Conservation (phyloP, 192 early-diverging fungal species). For the Coemansia sp. region DNA sequence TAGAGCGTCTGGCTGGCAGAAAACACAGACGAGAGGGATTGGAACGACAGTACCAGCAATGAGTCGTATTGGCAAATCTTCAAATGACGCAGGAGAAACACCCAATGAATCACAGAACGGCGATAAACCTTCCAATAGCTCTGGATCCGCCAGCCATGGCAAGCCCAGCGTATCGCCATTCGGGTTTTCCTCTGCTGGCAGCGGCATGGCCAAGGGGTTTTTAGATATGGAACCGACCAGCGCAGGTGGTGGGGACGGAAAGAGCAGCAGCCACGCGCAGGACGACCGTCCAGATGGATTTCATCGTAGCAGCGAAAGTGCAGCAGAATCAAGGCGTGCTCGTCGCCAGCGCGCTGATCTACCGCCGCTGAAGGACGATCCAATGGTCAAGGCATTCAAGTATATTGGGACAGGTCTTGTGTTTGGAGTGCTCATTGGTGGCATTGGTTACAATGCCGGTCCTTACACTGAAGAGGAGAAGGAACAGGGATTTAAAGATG, state of each 20-base stretch:
- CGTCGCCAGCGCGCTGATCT: slow-evolving; percentile 55
- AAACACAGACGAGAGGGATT: slow-evolving; percentile 9
- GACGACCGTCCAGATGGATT: background rate
- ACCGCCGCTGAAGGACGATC: slow-evolving; percentile 54
- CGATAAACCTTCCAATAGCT: background rate
- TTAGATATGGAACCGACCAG: slow-evolving; percentile 25
- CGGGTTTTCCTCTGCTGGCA: slow-evolving; percentile 43
- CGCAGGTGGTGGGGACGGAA: slow-evolving; percentile 10
- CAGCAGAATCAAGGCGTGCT: slow-evolving; percentile 54
- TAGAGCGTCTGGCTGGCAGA: background rate
- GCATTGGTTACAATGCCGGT: slow-evolving; percentile 46
- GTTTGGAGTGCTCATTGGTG: slow-evolving; percentile 48
- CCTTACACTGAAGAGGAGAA: slow-evolving; percentile 37
- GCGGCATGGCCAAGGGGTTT: slow-evolving; percentile 49
- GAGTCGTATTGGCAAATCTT: slow-evolving; percentile 39
- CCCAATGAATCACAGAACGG: background rate
- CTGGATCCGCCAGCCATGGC: slow-evolving; percentile 10
- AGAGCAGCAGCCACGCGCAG: slow-evolving; percentile 8
- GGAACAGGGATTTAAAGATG: slow-evolving; percentile 42
- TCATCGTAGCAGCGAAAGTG: slow-evolving; percentile 33
- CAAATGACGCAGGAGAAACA: slow-evolving; percentile 13
- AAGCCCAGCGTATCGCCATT: slow-evolving; percentile 43
- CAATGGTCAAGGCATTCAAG: slow-evolving; percentile 47
- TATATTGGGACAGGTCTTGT: slow-evolving; percentile 44
- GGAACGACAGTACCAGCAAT: slow-evolving; percentile 18